These are phyloP conservation scores for Fusarium buxicola DNA, from an alignment of 2,329 filamentous ascomycete species.

Conservation along the genomic window DNA sequence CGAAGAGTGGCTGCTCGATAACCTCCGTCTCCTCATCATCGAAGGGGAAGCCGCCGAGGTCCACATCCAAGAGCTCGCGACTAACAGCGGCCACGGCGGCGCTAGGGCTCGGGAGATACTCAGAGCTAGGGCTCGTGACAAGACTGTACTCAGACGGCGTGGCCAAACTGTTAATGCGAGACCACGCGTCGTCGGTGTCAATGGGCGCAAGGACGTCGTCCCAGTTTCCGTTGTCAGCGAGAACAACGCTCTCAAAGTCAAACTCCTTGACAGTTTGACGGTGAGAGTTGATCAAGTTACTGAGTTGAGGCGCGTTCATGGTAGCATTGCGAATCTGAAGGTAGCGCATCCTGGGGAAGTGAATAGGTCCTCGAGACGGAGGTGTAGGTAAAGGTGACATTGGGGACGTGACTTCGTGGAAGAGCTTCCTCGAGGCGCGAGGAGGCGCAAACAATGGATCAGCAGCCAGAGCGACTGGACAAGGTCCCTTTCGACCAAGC, in stretches of 20 bases:
- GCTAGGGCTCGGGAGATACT: conserved; percentile 60
- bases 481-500: conserved; percentile 80
- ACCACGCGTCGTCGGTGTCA: conserved; percentile 56
- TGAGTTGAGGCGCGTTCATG: conserved; percentile 78
- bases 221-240: conserved; percentile 78
- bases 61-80: conserved; percentile 58
- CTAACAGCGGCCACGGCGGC: conserved; percentile 67
- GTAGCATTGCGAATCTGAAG: conserved; percentile 79
- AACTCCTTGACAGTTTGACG: conserved; percentile 77
- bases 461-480: conserved; percentile 75
- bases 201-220: conserved; percentile 84
- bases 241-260: conserved; percentile 80
- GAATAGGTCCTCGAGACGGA: conserved; percentile 65
- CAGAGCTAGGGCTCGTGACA: conserved; percentile 49
- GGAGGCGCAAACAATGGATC: conserved; percentile 76
- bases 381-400: conserved; percentile 71
- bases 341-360: conserved; percentile 74
- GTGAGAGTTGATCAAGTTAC: conserved; percentile 75
- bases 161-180: conserved; percentile 45
- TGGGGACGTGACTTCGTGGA: conserved; percentile 72
- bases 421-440: conserved; percentile 66
- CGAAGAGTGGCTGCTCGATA: conserved; percentile 45
- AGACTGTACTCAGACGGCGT: conserved; percentile 49
- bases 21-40: conserved; percentile 50
- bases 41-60: conserved; percentile 55